These are phyloP conservation scores for Collybia sordida DNA, from an alignment of 768 basidiomycete species.

Conservation along the genomic window DNA sequence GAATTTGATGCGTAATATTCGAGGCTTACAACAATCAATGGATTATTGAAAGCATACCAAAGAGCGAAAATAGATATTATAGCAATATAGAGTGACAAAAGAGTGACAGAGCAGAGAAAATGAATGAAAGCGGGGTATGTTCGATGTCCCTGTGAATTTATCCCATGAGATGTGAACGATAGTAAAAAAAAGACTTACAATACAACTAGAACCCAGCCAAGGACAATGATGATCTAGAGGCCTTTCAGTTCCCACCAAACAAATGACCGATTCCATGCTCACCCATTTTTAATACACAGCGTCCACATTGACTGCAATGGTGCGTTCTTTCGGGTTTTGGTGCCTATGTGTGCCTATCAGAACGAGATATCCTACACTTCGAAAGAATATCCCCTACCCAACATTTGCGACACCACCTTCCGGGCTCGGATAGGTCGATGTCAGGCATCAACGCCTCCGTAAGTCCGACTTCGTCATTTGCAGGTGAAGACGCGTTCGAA, in stretches of 20 bases:
- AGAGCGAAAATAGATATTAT: constrained; percentile 52
- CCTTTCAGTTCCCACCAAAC: neutral
- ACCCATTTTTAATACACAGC: constrained; percentile 89
- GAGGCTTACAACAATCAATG: constrained; percentile 56
- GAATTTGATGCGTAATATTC: neutral
- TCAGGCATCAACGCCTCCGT: constrained; percentile 61
- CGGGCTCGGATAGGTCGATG: constrained; percentile 50
- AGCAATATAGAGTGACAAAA: constrained; percentile 63
- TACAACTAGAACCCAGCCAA: constrained; percentile 77
- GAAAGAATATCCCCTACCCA: constrained; percentile 41
- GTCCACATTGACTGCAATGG: constrained; percentile 72
- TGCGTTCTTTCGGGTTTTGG: constrained; percentile 81
- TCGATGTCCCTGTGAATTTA: constrained; percentile 61
- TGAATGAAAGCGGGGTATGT: constrained; percentile 85
- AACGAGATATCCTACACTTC: neutral
- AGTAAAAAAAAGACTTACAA: constrained; percentile 46
- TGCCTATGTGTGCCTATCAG: constrained; percentile 28
- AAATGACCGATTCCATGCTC: constrained; percentile 15
- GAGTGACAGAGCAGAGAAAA: constrained; percentile 63
- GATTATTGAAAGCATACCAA: constrained; percentile 65
- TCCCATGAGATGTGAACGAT: neutral
- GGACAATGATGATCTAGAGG: constrained; percentile 80
- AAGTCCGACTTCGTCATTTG: constrained; percentile 45
- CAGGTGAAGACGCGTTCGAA: constrained; percentile 21
- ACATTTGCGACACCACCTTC: constrained; percentile 78